Conservation (phyloP, 2,329 filamentous ascomycete species). For the Mollisia scopiformis region DNA sequence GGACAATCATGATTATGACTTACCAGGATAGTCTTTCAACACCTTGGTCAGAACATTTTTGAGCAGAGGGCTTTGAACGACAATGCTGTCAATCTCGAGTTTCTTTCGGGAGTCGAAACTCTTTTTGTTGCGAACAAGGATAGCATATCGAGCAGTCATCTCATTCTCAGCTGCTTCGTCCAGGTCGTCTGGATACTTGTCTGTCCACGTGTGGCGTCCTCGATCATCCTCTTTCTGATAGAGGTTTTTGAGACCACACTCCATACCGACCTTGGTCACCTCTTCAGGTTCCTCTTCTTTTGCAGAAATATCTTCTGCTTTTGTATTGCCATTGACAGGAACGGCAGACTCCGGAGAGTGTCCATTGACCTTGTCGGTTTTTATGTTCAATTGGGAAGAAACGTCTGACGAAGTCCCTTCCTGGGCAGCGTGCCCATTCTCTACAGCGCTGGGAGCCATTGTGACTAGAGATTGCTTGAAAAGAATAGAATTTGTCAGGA, state of each 20-base stretch:
- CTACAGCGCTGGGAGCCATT: conserved; percentile 7
- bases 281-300: neutral
- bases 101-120: conserved; percentile 61
- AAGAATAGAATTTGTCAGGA: neutral
- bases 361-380: neutral
- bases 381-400: neutral
- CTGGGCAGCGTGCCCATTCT: neutral
- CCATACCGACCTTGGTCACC: conserved; percentile 30
- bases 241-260: conserved; percentile 47
- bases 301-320: neutral
- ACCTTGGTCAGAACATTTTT: conserved; percentile 55
- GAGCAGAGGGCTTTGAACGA: conserved; percentile 64
- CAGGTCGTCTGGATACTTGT: conserved; percentile 56
- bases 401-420: neutral
- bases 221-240: conserved; percentile 55
- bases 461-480: neutral
- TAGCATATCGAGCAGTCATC: conserved; percentile 62
- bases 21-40: conserved; percentile 28
- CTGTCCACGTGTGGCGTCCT: conserved; percentile 57
- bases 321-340: conserved; percentile 8
- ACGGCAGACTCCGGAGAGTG: neutral
- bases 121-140: conserved; percentile 61
- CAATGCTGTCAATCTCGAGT: conserved; percentile 62
- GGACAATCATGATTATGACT: neutral
- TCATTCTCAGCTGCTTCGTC: conserved; percentile 62